A percentile compares a stretch with the other conserved stretches of the same genome.
Conservation (phyloP, 306 rosid species). For the Dalbergia oliveri region DNA sequence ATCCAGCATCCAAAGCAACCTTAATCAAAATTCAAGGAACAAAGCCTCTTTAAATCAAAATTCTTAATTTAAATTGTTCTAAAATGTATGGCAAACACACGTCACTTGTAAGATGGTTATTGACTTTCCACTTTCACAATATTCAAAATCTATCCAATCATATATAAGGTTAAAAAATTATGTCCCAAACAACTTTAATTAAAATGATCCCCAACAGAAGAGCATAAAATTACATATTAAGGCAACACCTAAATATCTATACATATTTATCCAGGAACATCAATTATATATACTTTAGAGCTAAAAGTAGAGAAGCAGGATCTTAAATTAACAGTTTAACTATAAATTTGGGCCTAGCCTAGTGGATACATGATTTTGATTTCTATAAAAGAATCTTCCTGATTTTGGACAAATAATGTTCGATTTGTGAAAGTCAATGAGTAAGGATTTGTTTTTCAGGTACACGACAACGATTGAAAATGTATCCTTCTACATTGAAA, state of each 20-base stretch:
- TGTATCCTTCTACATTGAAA: neutral
- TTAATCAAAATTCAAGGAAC: constrained; percentile 35
- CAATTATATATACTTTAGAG: constrained; percentile 1
- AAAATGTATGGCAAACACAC: neutral
- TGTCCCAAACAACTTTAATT: neutral
- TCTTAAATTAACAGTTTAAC: constrained; percentile 10
- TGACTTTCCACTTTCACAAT: neutral
- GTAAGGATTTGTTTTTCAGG: neutral
- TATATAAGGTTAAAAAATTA: constrained; percentile 2
- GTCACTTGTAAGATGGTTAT: constrained; percentile 9
- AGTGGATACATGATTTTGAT: constrained; percentile 18
- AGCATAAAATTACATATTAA: neutral
- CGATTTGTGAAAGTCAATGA: neutral
- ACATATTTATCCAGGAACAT: neutral
- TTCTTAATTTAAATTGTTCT: constrained; percentile 1
- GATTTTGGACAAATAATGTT: neutral
- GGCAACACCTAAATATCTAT: neutral
- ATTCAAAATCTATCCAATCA: constrained; percentile 7
- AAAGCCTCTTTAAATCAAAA: constrained; percentile 32
- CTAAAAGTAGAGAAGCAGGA: too few species aligned
- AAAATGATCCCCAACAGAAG: constrained; percentile 26
- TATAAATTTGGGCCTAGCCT: neutral
- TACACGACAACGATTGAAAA: too few species aligned
- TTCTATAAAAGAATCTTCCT: constrained; percentile 14
- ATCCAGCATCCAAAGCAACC: constrained; percentile 21